phyloP scores from a whole-genome alignment of 306 rosid genomes.

The Prunus salicina region DNA sequence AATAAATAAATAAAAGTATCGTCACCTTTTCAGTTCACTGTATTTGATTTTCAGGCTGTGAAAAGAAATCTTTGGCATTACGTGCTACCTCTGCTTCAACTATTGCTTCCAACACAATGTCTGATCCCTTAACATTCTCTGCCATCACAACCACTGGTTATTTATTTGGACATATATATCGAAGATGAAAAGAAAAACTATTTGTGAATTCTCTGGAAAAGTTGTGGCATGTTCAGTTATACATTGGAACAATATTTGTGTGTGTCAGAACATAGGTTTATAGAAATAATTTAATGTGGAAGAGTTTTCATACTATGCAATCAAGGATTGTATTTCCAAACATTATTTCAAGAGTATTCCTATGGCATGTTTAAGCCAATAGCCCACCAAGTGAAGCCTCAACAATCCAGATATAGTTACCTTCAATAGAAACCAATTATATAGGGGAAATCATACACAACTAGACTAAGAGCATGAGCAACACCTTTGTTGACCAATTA shows the following conservation, averaged over 20 bases:
- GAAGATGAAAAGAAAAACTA: background rate
- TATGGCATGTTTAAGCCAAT: background rate
- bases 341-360: background rate
- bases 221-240: background rate
- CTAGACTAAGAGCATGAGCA: background rate
- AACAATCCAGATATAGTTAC: background rate
- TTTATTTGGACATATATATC: background rate
- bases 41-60: slow-evolving; percentile 59
- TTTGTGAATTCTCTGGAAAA: background rate
- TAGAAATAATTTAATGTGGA: background rate
- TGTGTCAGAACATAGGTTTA: background rate
- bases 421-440: background rate
- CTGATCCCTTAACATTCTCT: slow-evolving; percentile 66
- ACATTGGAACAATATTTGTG: background rate
- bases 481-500: background rate
- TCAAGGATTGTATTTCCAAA: background rate
- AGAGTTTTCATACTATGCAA: background rate
- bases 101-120: slow-evolving; percentile 72
- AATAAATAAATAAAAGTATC: background rate
- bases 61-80: slow-evolving; percentile 80
- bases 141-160: slow-evolving; percentile 31
- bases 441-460: background rate
- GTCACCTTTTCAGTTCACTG: slow-evolving; percentile 16
- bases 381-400: background rate
- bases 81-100: slow-evolving; percentile 88